These are phyloP conservation scores for Blastocystis sp. DNA, from an alignment of 352 stramenopile genomes.

Conservation along the genomic window DNA sequence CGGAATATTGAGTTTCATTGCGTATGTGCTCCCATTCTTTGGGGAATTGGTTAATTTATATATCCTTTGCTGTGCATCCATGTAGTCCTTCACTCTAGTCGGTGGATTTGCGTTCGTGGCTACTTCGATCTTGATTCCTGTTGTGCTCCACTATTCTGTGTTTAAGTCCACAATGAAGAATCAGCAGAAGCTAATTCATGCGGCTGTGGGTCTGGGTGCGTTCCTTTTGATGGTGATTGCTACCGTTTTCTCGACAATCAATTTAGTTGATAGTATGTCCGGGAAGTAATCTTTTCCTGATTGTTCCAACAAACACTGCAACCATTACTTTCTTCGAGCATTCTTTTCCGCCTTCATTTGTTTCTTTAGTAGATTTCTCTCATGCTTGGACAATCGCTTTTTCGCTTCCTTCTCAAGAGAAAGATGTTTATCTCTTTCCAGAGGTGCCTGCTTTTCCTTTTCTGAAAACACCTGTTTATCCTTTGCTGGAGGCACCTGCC, in stretches of 20 bases:
- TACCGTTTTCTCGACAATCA: conserved; percentile 1
- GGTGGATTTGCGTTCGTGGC: conserved; percentile 45
- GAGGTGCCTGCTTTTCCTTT: background rate
- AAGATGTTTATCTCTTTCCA: too few relatives aligned
- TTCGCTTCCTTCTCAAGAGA: background rate
- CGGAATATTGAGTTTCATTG: background rate
- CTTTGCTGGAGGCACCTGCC: background rate
- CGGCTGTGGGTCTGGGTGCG: background rate
- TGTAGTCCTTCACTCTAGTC: conserved; percentile 23
- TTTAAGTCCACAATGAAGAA: background rate
- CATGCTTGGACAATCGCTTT: background rate
- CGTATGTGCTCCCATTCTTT: conserved; percentile 32
- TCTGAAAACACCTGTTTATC: background rate
- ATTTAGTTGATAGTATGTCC: background rate
- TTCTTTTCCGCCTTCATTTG: background rate
- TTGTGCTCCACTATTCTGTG: conserved; percentile 28
- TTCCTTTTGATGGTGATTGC: conserved; percentile 41
- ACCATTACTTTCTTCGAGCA: background rate
- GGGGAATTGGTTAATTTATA: conserved; percentile 31
- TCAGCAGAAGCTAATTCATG: background rate
- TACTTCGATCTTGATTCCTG: conserved; percentile 33
- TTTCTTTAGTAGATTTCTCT: background rate
- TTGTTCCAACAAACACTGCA: conserved; percentile 5
- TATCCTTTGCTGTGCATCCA: background rate
- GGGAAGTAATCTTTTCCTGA: background rate